Base-by-base conservation (phyloP, 176 grass and related monocot genomes). In the Carex littledalei region DNA sequence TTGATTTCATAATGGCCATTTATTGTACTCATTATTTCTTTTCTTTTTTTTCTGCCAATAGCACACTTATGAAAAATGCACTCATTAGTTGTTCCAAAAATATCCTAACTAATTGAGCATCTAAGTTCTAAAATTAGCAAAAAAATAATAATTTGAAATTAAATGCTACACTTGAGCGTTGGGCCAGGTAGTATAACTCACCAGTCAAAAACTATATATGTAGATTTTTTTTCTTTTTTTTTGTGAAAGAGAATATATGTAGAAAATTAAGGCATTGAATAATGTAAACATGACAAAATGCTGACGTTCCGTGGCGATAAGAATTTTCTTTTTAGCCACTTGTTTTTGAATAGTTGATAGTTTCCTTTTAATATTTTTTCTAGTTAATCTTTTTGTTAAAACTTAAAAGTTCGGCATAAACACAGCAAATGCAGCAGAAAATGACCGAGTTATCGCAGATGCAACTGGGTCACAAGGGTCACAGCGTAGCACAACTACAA, bases 1-100 rank as follows among this genome's bases (percentile, higher is more conserved):
- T 83, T 52, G 66, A 85, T 21, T 57, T 78, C 64, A 85, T 85
- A 6, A 85, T 85, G 49, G 47, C 83, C 8, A 76, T 75, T 58
- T 35, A 85, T 60, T 85, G 49, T 78, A 78, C 74, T 56, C 50
- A 32, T 56, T 55, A 17, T 31, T 78, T 55, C 6, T 55, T 78
- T 52, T 39, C 4, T 41, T 21, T 24, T 5, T 75, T 52, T 53
- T 56, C 74, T 78, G 74, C 24, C 22, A 55, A 78, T 78, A 26
- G 32, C 74, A 54, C 13, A 11, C 74, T 78, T 32, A 55, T 55
- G 50, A 24, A 78, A 78, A 32, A 78, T 78, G 74, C 52, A 78
- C 50, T 78, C 74, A 56, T 55, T 55, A 56, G 24, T 78, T 78
- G 50, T 56, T 78, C 50, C 74, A 2, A 53, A 18, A 78, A 56